Evolutionary conservation across 2,329 filamentous ascomycete species (phyloP), one percentile per base, ranked within the genome.

Genomic region (Botrytis galanthina): DNA sequence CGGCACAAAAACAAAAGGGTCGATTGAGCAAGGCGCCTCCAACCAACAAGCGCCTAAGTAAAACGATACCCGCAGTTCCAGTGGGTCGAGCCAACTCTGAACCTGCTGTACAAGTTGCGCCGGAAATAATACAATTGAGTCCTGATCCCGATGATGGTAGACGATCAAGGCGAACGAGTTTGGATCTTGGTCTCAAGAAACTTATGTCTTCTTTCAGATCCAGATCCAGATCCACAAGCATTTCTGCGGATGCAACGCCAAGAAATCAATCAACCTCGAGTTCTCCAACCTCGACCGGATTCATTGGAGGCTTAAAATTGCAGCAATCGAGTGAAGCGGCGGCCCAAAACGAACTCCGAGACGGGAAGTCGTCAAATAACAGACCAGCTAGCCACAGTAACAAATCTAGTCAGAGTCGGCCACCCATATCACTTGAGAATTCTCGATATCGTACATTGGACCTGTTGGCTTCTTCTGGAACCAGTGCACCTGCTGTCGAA

Each of bases 291-390:
- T 42, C 54, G 37, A 39, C 59, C 3, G 77, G 76, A 10, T 81
- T 81, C 57, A 79, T 80, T 60, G 80, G 80, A 29, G 80, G 80
- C 39, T 59, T 81, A 16, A 81, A 80, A 69, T 75, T 81, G 3
- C 76, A 77, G 62, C 75, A 78, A 42, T 77, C 75, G 10, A 75
- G 78, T 63, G 77, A 79, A 59, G 74, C 71, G n/a, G 62, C 72
- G 42, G 61, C 74, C 14, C 77, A 78, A 67, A 74, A 78, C 12
- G 74, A 57, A 26, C 73, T 22, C 26, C 60, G 61, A n/a, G 63
- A 59, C 12, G 42, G 35, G 32, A 72, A 68, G 61, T 48, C 39
- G 20, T 32, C 59, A 32, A 66, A 72, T 16, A 48, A 20, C 57
- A 68, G 44, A 67, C 16, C 61, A 29, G 39, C 8, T 22, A 37